Evolutionary conservation across 202 grass and related monocot species (phyloP).

Genomic region (Setaria viridis): DNA sequence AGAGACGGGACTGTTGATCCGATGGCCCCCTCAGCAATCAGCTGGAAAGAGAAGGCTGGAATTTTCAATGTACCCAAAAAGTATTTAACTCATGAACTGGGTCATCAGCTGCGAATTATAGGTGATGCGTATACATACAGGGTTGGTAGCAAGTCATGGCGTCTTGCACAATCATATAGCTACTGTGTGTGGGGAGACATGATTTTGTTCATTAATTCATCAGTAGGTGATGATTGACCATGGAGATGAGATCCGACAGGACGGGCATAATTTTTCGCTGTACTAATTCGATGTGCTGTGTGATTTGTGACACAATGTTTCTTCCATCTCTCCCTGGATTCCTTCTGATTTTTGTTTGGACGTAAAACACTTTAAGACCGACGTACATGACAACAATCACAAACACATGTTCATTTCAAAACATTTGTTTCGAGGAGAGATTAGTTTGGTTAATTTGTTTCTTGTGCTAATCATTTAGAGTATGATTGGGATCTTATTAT

Average conservation of each 20-base stretch:
- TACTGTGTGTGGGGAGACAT: not conserved
- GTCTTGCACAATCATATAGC: conserved; percentile 1
- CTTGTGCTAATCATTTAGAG: conserved; percentile 35
- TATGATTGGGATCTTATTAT: conserved; percentile 30
- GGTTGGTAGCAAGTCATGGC: conserved; percentile 44
- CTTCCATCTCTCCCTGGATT: not conserved
- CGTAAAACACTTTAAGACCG: not conserved
- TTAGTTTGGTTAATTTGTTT: conserved; percentile 30
- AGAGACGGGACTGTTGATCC: conserved; percentile 47
- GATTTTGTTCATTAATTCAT: conserved; percentile 29
- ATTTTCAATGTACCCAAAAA: conserved; percentile 15
- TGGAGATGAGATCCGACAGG: conserved; percentile 3
- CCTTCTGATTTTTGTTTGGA: conserved; percentile 3
- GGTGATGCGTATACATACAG: not conserved
- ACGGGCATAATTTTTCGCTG: not conserved
- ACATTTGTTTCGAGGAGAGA: conserved; percentile 4
- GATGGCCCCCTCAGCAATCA: conserved; percentile 26
- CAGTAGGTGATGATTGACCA: conserved; percentile 36
- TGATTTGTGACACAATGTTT: conserved; percentile 26
- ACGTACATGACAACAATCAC: not conserved
- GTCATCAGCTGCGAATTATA: conserved; percentile 8
- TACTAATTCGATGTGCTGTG: not conserved
- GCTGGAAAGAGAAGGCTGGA: not conserved
- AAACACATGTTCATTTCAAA: conserved; percentile 28
- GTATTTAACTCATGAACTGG: conserved; percentile 23